Conservation (phyloP, 768 basidiomycete genomes). For the Leccinum imitatum region DNA sequence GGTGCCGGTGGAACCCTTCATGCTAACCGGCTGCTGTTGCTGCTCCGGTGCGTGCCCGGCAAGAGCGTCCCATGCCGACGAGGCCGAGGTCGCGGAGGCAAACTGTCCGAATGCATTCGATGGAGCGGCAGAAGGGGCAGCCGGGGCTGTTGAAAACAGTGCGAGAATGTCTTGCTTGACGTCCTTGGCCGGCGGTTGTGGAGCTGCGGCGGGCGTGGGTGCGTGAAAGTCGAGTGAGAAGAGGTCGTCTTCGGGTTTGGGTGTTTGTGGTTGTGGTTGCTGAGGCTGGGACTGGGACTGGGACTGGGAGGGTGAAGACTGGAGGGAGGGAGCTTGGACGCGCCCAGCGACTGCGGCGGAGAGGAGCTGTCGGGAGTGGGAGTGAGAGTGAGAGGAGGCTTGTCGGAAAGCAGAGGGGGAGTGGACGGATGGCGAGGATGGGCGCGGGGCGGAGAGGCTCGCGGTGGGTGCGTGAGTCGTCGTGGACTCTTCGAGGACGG, state of each 20-base stretch:
- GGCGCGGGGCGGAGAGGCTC: slow-evolving; percentile 26
- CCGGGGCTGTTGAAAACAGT: slow-evolving; percentile 49
- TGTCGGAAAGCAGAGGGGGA: slow-evolving; percentile 25
- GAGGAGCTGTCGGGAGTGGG: slow-evolving; percentile 32
- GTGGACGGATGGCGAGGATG: slow-evolving; percentile 30
- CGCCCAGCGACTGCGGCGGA: slow-evolving; percentile 40
- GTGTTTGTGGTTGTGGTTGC: slow-evolving; percentile 27
- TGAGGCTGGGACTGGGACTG: slow-evolving; percentile 11
- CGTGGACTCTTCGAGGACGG: slow-evolving; percentile 54
- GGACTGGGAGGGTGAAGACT: slow-evolving; percentile 1
- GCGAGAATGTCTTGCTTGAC: slow-evolving; percentile 78
- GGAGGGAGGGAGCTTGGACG: slow-evolving; percentile 10
- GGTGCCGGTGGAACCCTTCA: slow-evolving; percentile 45
- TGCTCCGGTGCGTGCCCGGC: slow-evolving; percentile 1
- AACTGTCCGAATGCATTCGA: slow-evolving; percentile 31
- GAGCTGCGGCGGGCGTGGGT: slow-evolving; percentile 37
- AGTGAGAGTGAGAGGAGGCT: neutral
- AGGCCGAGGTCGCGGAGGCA: slow-evolving; percentile 1
- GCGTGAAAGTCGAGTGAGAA: slow-evolving; percentile 83
- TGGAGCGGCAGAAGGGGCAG: slow-evolving; percentile 12
- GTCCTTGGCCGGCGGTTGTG: slow-evolving; percentile 47
- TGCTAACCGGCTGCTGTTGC: slow-evolving; percentile 41
- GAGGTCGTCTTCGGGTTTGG: slow-evolving; percentile 56
- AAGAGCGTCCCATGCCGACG: slow-evolving; percentile 25
- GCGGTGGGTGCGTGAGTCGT: slow-evolving; percentile 13